Base-by-base conservation (phyloP, 2,329 filamentous ascomycete species). In the Neofusicoccum parvum region DNA sequence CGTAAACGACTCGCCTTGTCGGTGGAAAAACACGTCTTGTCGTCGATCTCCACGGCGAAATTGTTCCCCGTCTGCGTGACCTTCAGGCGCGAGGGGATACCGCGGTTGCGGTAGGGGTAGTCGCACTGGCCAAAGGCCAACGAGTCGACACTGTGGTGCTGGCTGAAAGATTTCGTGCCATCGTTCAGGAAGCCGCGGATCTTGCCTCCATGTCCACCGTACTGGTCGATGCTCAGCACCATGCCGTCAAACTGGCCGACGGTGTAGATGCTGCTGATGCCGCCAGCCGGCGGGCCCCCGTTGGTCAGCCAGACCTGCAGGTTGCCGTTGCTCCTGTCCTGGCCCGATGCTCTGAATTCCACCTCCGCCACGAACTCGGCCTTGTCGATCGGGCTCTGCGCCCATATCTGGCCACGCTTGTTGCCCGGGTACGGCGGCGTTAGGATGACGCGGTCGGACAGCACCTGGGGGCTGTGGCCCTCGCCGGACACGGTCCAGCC, bases 131-230 rank as follows among this genome's bases (percentile, higher is more conserved):
- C 95, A 76, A 99, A 99, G 15, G 94, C 91, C 62, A 97, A 85
- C 71, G 87, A 88, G 79, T 97, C 94, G 15, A 97, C 88, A 72
- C 87, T 90, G 70, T 88, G 84, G 71, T 94, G 90, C 65, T 85
- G 83, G 27, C 73, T 88, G 89, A 82, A 90, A 97, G 77, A 96
- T 92, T 86, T 88, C 43, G 83, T 87, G 56, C 94, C 94, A 77
- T 98, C 95, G 80, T 98, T 99, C 70, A 99, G 81, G 82, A 98
- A 99, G 17, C 91, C 95, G 66, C 95, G 87, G 69, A 99, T 84
- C 79, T 90, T 93, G 70, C 95, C 95, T 60, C 88, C 88, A 66
- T 82, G 82, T 70, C 92, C 90, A 64, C 91, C 90, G 73, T 95
- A 90, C 68, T 91, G 89, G 79, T 98, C 94, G 63, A 99, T 79